Percentiles rank a stretch among this genome's conserved stretches.
Conservation (phyloP, 306 rosid genomes). For the Trifolium fragiferum region DNA sequence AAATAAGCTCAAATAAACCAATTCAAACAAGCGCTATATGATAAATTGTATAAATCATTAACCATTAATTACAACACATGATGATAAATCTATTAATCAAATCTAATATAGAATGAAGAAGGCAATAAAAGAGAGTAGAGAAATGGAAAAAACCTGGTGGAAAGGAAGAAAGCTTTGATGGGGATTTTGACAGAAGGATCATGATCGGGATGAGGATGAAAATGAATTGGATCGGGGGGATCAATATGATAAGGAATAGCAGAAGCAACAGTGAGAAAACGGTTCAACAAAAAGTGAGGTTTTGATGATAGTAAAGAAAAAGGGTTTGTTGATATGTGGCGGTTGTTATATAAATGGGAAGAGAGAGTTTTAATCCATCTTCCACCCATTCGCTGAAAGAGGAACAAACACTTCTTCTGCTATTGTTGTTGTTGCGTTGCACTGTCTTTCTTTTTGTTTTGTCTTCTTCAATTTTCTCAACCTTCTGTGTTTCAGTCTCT, state of each 20-base stretch:
- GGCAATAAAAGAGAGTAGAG: neutral
- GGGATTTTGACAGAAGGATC: conserved; percentile 64
- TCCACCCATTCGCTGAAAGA: conserved; percentile 82
- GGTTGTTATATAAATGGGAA: conserved; percentile 50
- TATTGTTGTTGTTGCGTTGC: neutral
- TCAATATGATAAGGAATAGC: conserved; percentile 64
- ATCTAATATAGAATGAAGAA: neutral
- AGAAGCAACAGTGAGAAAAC: conserved; percentile 41
- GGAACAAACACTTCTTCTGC: neutral
- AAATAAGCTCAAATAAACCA: too few species aligned
- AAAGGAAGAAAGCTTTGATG: conserved; percentile 84
- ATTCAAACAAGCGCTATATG: too few species aligned
- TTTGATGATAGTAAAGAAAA: conserved; percentile 42
- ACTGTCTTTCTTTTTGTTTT: too few species aligned
- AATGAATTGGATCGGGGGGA: conserved; percentile 37
- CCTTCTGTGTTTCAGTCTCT: neutral
- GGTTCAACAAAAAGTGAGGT: conserved; percentile 38
- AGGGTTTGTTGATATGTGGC: conserved; percentile 40
- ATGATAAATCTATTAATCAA: neutral
- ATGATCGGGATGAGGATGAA: conserved; percentile 38
- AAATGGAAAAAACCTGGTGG: conserved; percentile 74
- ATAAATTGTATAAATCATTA: too few species aligned
- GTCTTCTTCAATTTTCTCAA: neutral
- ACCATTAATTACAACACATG: neutral
- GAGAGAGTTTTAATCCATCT: conserved; percentile 75